These are phyloP conservation scores for Leccinellum rugosiceps DNA, from an alignment of 768 basidiomycete species.

Conservation along the genomic window DNA sequence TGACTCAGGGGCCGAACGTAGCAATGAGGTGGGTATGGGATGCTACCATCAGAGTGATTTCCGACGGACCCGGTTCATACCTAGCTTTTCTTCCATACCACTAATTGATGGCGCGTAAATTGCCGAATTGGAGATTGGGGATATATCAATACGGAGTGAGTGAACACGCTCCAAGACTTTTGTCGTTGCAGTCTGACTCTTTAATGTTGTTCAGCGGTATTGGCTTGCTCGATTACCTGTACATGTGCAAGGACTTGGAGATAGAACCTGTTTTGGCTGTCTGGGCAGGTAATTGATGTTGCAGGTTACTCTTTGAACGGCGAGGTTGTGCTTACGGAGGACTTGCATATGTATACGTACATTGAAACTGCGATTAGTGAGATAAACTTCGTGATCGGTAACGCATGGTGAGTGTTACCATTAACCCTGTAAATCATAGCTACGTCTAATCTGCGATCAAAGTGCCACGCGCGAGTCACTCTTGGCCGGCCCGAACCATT, in stretches of 20 bases:
- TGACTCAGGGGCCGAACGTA: slow-evolving; percentile 47
- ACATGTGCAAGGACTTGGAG: neutral
- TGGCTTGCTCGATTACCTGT: neutral
- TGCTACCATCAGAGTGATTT: slow-evolving; percentile 51
- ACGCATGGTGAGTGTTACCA: neutral
- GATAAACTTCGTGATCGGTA: neutral
- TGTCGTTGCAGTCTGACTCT: neutral
- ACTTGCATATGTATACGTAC: neutral
- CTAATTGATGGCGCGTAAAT: neutral
- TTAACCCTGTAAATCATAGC: neutral
- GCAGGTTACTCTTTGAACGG: neutral
- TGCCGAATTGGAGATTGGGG: slow-evolving; percentile 56
- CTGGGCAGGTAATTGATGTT: neutral
- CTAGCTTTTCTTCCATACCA: neutral
- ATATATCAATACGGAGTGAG: slow-evolving; percentile 41
- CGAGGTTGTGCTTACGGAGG: neutral
- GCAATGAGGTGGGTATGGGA: slow-evolving; percentile 64
- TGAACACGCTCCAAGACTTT: neutral
- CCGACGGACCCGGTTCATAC: slow-evolving; percentile 39
- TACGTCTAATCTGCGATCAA: neutral
- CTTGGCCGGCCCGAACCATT: neutral
- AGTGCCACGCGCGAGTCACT: neutral
- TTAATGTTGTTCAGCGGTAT: neutral
- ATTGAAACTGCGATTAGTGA: neutral
- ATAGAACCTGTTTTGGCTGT: neutral